Conservation (phyloP, 495 filamentous ascomycete genomes). For the Achaetomiella virescens region DNA sequence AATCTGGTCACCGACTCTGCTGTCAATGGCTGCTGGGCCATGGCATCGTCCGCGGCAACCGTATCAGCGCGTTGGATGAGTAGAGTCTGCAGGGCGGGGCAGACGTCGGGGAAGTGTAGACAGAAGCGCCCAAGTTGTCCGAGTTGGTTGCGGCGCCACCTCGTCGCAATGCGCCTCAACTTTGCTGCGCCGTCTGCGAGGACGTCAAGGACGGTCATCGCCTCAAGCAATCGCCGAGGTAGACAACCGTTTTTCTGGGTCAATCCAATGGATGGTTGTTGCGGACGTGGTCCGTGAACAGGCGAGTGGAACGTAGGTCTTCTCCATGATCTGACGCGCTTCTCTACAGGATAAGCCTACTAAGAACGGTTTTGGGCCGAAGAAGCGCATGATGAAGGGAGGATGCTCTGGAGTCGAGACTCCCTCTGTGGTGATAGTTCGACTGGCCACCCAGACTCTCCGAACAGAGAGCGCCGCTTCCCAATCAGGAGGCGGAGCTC, state of each 20-base stretch:
- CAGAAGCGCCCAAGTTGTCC: too few relatives aligned
- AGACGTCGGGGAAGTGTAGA: not conserved
- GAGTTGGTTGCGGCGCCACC: not conserved
- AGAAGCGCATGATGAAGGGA: not conserved
- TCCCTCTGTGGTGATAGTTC: too few relatives aligned
- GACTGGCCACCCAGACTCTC: too few relatives aligned
- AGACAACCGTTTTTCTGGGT: not conserved
- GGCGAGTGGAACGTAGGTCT: not conserved
- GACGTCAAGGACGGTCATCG: not conserved
- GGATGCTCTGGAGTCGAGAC: not conserved
- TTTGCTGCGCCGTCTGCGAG: not conserved
- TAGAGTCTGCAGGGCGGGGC: too few relatives aligned
- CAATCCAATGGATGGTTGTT: not conserved
- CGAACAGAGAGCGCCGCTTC: not conserved
- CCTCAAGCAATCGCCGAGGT: not conserved
- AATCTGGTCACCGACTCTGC: too few relatives aligned
- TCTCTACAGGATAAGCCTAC: not conserved
- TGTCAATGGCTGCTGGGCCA: too few relatives aligned
- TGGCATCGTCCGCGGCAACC: too few relatives aligned
- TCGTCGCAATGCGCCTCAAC: not conserved
- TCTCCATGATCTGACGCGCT: not conserved
- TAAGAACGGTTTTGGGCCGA: not conserved
- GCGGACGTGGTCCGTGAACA: not conserved
- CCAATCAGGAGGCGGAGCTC: not conserved
- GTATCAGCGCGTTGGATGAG: too few relatives aligned